Evolutionary conservation across 139 green algal species (phyloP).

Genomic region (Haematococcus lacustris): DNA sequence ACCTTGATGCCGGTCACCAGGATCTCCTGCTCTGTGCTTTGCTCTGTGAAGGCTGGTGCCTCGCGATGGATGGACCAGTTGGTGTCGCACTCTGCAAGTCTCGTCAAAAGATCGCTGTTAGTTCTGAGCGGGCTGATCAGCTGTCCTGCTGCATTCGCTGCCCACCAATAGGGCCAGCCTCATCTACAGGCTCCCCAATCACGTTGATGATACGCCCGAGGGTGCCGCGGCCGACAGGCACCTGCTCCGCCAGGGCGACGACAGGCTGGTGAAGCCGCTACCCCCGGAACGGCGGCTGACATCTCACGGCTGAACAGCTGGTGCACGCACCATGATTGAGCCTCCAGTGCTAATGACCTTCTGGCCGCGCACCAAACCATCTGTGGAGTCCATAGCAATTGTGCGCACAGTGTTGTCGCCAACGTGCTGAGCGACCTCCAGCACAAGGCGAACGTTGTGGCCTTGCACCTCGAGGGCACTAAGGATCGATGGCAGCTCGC

Average conservation of each 20-base stretch:
- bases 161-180: conserved; percentile 88
- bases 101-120: not conserved
- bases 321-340: conserved; percentile 94
- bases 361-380: conserved; percentile 92
- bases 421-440: conserved; percentile 97
- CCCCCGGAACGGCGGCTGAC: too few species aligned
- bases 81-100: conserved; percentile 63
- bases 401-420: conserved; percentile 94
- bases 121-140: not conserved
- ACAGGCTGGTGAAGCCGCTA: too few species aligned
- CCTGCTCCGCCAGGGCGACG: too few species aligned
- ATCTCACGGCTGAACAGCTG: too few species aligned
- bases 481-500: conserved; percentile 88
- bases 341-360: conserved; percentile 82
- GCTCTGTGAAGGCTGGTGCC: conserved; percentile 89
- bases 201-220: conserved; percentile 99
- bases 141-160: not conserved
- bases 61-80: conserved; percentile 92
- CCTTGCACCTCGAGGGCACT: conserved; percentile 82
- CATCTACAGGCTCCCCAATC: conserved; percentile 98
- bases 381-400: conserved; percentile 98
- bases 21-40: conserved; percentile 95
- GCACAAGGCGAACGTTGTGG: conserved; percentile 83
- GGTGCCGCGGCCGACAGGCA: conserved; percentile 92
- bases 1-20: conserved; percentile 99